A percentile compares a stretch with the other conserved stretches of the same genome.
Conservation (phyloP, 208 protist species). For the Porcisia hertigi region DNA sequence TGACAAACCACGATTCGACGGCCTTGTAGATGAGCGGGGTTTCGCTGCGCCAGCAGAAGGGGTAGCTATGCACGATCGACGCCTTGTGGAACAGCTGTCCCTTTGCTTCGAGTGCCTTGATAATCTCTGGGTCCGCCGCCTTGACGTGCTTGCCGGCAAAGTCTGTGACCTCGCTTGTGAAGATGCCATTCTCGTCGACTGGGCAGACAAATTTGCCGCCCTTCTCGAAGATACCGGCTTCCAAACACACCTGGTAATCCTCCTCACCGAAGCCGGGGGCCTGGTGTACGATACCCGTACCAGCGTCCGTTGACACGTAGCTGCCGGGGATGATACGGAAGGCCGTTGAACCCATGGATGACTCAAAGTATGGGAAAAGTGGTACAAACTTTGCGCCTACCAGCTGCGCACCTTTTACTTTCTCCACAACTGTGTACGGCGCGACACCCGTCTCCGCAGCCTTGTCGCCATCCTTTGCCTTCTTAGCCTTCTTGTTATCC, state of each 20-base stretch:
- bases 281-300: slow-evolving; percentile 99
- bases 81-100: slow-evolving; percentile 91
- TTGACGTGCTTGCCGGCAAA: slow-evolving; percentile 97
- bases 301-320: slow-evolving; percentile 98
- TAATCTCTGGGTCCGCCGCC: slow-evolving; percentile 96
- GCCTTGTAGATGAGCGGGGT: slow-evolving; percentile 98
- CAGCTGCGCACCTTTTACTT: slow-evolving; percentile 89
- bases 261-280: slow-evolving; percentile 99
- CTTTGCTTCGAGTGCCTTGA: slow-evolving; percentile 91
- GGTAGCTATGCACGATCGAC: slow-evolving; percentile 97
- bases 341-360: slow-evolving; percentile 52
- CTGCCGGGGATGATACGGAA: slow-evolving; percentile 95
- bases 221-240: slow-evolving; percentile 93
- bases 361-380: slow-evolving; percentile 97
- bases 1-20: slow-evolving; percentile 99
- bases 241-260: slow-evolving; percentile 98
- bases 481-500: slow-evolving; percentile 38
- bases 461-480: slow-evolving; percentile 10
- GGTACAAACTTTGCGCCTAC: slow-evolving; percentile 94
- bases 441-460: slow-evolving; percentile 22
- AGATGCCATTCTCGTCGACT: slow-evolving; percentile 98
- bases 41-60: slow-evolving; percentile 99
- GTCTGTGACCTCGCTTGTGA: slow-evolving; percentile 96
- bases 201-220: slow-evolving; percentile 92
- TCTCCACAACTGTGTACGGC: slow-evolving; percentile 78